phyloP scores from a whole-genome alignment of 805 yeast genomes.

The Myxozyma lipomycoides region DNA sequence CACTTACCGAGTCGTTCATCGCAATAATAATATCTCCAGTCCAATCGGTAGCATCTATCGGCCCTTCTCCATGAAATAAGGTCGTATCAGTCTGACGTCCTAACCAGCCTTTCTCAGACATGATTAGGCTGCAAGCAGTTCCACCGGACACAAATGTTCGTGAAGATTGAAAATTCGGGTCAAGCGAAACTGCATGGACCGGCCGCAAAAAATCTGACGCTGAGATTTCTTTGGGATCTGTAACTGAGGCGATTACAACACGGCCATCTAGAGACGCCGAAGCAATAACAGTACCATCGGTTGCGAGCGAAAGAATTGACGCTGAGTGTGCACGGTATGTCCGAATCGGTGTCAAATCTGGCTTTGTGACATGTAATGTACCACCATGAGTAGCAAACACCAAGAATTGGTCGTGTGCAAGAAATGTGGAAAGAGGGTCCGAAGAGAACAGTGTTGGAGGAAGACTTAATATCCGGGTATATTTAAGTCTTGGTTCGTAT shows the following conservation, averaged over 20 bases:
- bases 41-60: constrained; percentile 64
- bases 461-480: constrained; percentile 61
- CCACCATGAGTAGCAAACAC: constrained; percentile 92
- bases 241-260: constrained; percentile 66
- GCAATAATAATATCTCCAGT: constrained; percentile 68
- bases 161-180: constrained; percentile 58
- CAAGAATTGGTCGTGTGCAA: constrained; percentile 55
- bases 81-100: constrained; percentile 71
- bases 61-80: constrained; percentile 58
- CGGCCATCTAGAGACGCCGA: constrained; percentile 95
- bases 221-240: constrained; percentile 57
- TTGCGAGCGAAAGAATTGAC: constrained; percentile 66
- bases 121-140: constrained; percentile 73
- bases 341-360: constrained; percentile 58
- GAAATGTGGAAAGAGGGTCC: constrained; percentile 74
- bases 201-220: constrained; percentile 86
- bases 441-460: constrained; percentile 67
- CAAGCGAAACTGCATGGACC: constrained; percentile 78
- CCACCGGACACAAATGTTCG: constrained; percentile 83
- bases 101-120: constrained; percentile 80
- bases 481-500: constrained; percentile 65
- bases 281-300: constrained; percentile 72
- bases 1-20: constrained; percentile 79
- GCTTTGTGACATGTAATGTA: constrained; percentile 59
- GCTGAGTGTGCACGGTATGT: constrained; percentile 83